Conservation (phyloP, 495 filamentous ascomycete species). For the Penicillium samsonianum region DNA sequence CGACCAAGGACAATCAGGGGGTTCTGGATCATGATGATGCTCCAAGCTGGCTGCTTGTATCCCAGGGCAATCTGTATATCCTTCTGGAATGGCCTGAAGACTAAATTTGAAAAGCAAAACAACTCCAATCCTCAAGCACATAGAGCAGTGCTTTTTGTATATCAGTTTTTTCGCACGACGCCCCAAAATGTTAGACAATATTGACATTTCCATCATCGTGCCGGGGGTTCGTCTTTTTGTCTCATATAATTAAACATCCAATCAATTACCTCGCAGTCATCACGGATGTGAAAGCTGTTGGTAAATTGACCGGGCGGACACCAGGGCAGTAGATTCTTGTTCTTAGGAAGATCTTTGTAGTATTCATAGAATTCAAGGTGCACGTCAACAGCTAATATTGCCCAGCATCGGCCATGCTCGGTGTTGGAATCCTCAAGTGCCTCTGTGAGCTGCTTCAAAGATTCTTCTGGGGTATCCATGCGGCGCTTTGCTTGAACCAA, state of each 20-base stretch:
- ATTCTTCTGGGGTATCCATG: neutral
- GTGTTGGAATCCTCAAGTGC: neutral
- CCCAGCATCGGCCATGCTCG: neutral
- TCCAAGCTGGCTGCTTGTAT: no score
- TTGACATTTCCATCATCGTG: neutral
- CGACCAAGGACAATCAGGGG: no score
- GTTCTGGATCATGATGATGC: no score
- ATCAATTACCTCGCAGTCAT: neutral
- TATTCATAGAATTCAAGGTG: neutral
- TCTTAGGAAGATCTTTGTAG: neutral
- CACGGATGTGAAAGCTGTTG: neutral
- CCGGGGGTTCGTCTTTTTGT: neutral
- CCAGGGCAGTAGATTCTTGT: neutral
- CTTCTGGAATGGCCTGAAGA: no score
- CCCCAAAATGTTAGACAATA: no score
- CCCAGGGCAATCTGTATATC: no score
- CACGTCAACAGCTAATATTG: neutral
- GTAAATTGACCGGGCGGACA: neutral
- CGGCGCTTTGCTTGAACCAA: neutral
- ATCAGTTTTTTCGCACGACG: no score
- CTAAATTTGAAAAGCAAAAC: no score
- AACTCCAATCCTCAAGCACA: no score
- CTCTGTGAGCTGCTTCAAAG: neutral
- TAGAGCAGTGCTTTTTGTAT: no score
- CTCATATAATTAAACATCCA: slow-evolving; percentile 3